Evolutionary conservation across 75 land plant species (phyloP), one percentile per base, ranked within the genome.

Genomic region (Cunninghamia lanceolata): DNA sequence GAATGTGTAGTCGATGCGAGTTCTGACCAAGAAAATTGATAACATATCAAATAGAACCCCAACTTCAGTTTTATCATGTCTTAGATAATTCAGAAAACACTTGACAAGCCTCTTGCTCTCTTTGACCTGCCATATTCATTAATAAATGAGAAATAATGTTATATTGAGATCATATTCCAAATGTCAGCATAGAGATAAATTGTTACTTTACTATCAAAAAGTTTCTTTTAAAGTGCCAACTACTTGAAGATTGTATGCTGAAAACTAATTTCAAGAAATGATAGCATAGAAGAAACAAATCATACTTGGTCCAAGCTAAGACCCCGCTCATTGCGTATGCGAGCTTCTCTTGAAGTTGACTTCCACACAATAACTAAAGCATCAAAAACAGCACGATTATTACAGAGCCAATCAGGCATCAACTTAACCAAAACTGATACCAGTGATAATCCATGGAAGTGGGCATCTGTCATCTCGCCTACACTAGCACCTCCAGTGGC

Each of bases 41-140:
- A 98, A 92, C 90, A 98, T 91, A 87, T 98, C 99, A 89, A 98
- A 98, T 3, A 98, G 90, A 50, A 97, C 93, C 89, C 91, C 92
- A 39, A 97, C 99, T 94, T 97, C 99, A 82, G 84, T 80, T 85
- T 90, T 96, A 73, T 98, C 99, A 92, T 98, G 99, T 71, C 99
- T 88, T 52, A 98, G 75, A 80, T 98, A 98, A 89, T 98, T 98
- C 83, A 98, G 90, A 84, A 97, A 98, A 88, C 99, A 97, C 92
- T 98, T 98, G 59, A 98, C 93, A 63, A 98, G 94, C 90, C 98
- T 90, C 84, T 97, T 98, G 88, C 99, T 98, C 89, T 98, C 99
- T 91, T 97, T 98, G 43, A 98, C 99, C 99, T 98, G 92, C 88
- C 91, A 4, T 52, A 80, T 43, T 42, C 32, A 80, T 25, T 6